A percentile compares a stretch with the other conserved stretches of the same genome.
These are phyloP conservation scores for Exidia glandulosa DNA, from an alignment of 768 basidiomycete genomes.

Conservation along the genomic window DNA sequence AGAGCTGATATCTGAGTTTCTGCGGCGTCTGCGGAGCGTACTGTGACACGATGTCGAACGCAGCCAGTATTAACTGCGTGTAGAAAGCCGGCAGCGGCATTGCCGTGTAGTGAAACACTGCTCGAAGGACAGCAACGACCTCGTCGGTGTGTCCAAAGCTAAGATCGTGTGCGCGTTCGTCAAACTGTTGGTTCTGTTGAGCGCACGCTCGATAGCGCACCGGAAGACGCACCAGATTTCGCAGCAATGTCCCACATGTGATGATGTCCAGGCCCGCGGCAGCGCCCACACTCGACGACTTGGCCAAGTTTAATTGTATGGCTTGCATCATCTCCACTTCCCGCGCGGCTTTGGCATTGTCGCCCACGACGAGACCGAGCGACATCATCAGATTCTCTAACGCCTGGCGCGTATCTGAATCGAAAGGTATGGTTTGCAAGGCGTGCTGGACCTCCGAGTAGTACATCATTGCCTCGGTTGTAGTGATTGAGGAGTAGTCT, in stretches of 20 bases:
- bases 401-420: slow-evolving; percentile 40
- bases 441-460: slow-evolving; percentile 41
- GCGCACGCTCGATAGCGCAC: background rate
- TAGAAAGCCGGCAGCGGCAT: slow-evolving; percentile 57
- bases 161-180: slow-evolving; percentile 45
- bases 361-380: slow-evolving; percentile 49
- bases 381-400: slow-evolving; percentile 51
- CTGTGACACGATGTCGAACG: slow-evolving; percentile 52
- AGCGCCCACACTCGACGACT: slow-evolving; percentile 43
- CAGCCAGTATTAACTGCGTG: slow-evolving; percentile 54
- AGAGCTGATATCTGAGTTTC: background rate
- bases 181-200: slow-evolving; percentile 30
- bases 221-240: slow-evolving; percentile 40
- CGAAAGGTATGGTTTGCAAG: slow-evolving; percentile 40
- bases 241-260: slow-evolving; percentile 49
- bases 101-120: slow-evolving; percentile 48
- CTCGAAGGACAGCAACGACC: slow-evolving; percentile 42
- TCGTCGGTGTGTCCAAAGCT: slow-evolving; percentile 48
- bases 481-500: slow-evolving; percentile 51
- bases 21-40: background rate
- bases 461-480: slow-evolving; percentile 43
- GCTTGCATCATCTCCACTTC: slow-evolving; percentile 65
- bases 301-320: slow-evolving; percentile 45
- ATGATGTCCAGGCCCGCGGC: slow-evolving; percentile 55
- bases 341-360: slow-evolving; percentile 57